phyloP scores from a whole-genome alignment of 2,329 filamentous ascomycete species.

The Colletotrichum karsti region DNA sequence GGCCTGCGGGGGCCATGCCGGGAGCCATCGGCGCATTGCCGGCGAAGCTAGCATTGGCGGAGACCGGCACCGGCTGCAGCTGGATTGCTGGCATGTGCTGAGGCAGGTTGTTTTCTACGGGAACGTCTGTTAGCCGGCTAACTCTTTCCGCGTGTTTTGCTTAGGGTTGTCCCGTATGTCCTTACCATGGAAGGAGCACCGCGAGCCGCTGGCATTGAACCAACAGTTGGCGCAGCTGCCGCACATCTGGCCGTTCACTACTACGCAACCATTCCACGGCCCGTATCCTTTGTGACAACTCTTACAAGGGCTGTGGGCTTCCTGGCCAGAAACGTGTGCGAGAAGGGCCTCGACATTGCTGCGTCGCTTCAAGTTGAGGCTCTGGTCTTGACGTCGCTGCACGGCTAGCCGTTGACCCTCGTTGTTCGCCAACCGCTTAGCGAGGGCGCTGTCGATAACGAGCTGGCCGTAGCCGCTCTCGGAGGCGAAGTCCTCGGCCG shows the following conservation, averaged over 20 bases:
- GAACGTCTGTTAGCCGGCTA: not conserved
- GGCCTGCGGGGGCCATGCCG: slow-evolving; percentile 38
- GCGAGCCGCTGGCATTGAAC: slow-evolving; percentile 68
- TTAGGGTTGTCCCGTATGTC: not conserved
- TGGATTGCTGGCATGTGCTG: slow-evolving; percentile 42
- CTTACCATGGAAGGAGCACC: slow-evolving; percentile 69
- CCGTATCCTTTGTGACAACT: slow-evolving; percentile 69
- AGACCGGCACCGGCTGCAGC: slow-evolving; percentile 38
- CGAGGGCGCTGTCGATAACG: slow-evolving; percentile 61
- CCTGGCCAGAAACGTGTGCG: slow-evolving; percentile 62
- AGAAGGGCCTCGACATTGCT: slow-evolving; percentile 69
- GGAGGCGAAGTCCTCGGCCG: slow-evolving; percentile 56
- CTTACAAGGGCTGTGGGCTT: slow-evolving; percentile 60
- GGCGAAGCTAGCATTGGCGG: slow-evolving; percentile 38
- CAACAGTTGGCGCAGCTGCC: slow-evolving; percentile 71
- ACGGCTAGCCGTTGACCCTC: slow-evolving; percentile 57
- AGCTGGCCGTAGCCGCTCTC: slow-evolving; percentile 56
- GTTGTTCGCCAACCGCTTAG: slow-evolving; percentile 61
- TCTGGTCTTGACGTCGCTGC: slow-evolving; percentile 62
- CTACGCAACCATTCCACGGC: slow-evolving; percentile 66
- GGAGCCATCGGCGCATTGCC: slow-evolving; percentile 33
- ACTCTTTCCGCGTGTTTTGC: not conserved
- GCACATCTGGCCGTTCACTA: slow-evolving; percentile 68
- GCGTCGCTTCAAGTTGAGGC: slow-evolving; percentile 63
- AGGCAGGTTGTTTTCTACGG: slow-evolving; percentile 55